Evolutionary conservation across 495 filamentous ascomycete genomes (phyloP), one percentile per base, ranked within the genome.

Genomic region (Aspergillus nanangensis): DNA sequence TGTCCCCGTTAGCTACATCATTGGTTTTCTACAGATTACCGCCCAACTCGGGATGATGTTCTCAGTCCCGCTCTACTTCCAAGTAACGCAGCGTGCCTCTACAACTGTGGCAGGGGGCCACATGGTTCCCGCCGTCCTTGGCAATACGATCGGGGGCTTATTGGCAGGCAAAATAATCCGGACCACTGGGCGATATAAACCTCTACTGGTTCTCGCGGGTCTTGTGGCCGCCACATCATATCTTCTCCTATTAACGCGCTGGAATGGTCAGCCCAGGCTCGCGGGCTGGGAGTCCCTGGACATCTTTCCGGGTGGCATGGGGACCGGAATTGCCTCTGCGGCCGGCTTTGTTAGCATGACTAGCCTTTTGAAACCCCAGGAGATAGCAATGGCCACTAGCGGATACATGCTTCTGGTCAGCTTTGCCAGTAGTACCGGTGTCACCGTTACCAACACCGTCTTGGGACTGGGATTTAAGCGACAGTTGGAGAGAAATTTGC

Each of bases 31-130:
- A 0, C 82, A 86, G 29, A 66, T 61, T 0, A 72, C 70, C 0
- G 80, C 83, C 0, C 84, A 88, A 47, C 47, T 83, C 2, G 55
- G 75, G 69, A 70, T 57, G 71, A 63, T 57, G 45, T 74, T 58
- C 49, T 59, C 57, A 8, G 75, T 87, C 0, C 84, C 84, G 0
- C 62, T 88, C 0, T 88, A 87, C 57, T 87, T 87, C 53, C 80
- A 84, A 49, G 74, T 85, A n/a, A 83, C 81, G 0, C 51, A 66
- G 3, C 56, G 67, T 0, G 71, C 71, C 4, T 80, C 78, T 8
- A 74, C 76, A 41, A 79, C 81, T 1, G 55, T 62, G 0, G 75
- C 83, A 0, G 84, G 84, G 1, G 69, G 70, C 0, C 80, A 85
- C 54, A 65, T 88, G 0, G 62, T 86, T 27, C 83, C 83, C 0